Evolutionary conservation across 371 early-diverging fungal species (phyloP).

Genomic region (Rhizomucor miehei): DNA sequence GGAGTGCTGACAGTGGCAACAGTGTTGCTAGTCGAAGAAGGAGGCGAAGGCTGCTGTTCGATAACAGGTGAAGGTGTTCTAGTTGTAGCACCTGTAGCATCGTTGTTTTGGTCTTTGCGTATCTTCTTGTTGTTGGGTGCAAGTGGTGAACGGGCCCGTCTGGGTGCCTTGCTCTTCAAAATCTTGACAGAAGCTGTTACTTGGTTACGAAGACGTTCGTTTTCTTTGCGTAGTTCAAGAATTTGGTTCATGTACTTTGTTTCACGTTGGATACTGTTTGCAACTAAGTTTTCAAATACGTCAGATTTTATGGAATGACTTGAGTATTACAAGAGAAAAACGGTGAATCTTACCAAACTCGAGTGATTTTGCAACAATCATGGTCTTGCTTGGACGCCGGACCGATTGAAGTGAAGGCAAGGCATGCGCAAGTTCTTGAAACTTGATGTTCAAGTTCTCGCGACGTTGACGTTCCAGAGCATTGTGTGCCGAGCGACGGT

Average conservation of each 20-base stretch:
- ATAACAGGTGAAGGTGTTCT: no score
- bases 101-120: no score
- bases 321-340: background rate
- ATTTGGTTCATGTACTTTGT: slow-evolving; percentile 23
- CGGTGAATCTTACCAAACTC: slow-evolving; percentile 45
- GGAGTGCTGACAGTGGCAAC: no score
- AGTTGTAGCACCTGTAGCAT: no score
- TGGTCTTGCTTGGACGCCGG: slow-evolving; percentile 74
- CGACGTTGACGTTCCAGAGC: slow-evolving; percentile 79
- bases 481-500: slow-evolving; percentile 68
- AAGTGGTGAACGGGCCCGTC: no score
- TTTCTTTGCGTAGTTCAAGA: slow-evolving; percentile 24
- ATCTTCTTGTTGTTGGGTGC: no score
- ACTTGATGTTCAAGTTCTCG: slow-evolving; percentile 72
- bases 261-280: slow-evolving; percentile 21
- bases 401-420: slow-evolving; percentile 73
- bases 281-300: slow-evolving; percentile 17
- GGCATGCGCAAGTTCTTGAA: slow-evolving; percentile 76
- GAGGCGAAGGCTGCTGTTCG: no score
- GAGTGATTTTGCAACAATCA: slow-evolving; percentile 74
- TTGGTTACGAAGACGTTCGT: slow-evolving; percentile 30
- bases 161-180: no score
- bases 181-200: slow-evolving; percentile 7
- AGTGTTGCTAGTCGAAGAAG: no score
- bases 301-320: no score